Evolutionary conservation across 2,329 filamentous ascomycete species (phyloP), one percentile per base, ranked within the genome.

Genomic region (Colletotrichum sp.): DNA sequence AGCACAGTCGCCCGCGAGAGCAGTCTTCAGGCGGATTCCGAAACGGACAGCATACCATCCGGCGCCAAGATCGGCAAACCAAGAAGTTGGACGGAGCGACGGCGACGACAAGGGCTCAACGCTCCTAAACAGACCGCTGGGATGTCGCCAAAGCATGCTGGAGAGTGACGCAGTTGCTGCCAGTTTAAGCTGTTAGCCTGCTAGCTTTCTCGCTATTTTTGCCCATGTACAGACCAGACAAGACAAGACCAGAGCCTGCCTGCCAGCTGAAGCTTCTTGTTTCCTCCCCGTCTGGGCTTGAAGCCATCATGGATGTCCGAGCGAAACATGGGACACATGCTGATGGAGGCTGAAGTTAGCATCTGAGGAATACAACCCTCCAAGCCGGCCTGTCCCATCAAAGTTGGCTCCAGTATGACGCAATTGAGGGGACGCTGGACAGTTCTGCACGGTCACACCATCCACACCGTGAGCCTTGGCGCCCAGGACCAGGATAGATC

Each of bases 401-500:
- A 30, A 56, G 24, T 34, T 26, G 43, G 56, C 24, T 63, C 73
- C 73, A 68, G 62, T 75, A 73, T 75, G 73, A 75, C 73, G 73
- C 73, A 75, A 75, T 59, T 73, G 73, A 75, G 63, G 73, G 63
- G 73, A 75, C 69, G 62, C 58, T 68, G 73, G 58, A 63, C 69
- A 73, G 38, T 58, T 68, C 73, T 73, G 69, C 73, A 75, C 55
- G 69, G 73, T 73, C 69, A 72, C 63, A 73, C 69, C 56, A 67
- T 67, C 62, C 73, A 68, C 73, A 68, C 69, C 18, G 69, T 34
- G 63, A 62, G 67, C 26, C 73, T 75, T 75, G 73, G 73, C 73
- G 69, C 73, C 73, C 48, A 75, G 73, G 69, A 64, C 73, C 56
- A 68, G 73, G 63, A 72, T 75, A 67, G 69, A 75, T 75, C 73